Evolutionary conservation across 306 rosid species (phyloP), one percentile per base, ranked within the genome.

Genomic region (Abrus precatorius): DNA sequence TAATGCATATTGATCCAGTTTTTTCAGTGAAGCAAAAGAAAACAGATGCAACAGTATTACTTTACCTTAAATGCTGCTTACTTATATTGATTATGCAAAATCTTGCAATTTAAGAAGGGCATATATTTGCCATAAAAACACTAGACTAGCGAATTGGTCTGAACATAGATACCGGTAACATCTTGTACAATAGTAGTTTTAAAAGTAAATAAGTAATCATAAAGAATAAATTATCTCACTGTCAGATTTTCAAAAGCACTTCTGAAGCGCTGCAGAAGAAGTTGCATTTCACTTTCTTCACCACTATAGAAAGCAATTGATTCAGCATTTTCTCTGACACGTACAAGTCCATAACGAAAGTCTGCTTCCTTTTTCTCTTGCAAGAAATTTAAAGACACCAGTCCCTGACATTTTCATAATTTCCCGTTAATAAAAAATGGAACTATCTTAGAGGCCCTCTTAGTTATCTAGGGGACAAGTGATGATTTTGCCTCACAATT

Each of bases 281-380:
- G 97, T 85, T 90, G 94, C 88, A 86, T 91, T 87, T 95, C 99
- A 67, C 88, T 93, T 29, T 87, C 87, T 92, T 95, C 99, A 53
- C 98, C 99, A 33, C 97, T 83, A 72, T 95, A 95, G 87, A 95
- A 95, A 75, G 99, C 98, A 83, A 95, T 90, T 48, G 99, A 93
- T 85, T 95, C 99, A 60, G 99, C 93, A 89, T 95, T 95, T 87
- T 95, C 99, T 75, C 99, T 92, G 61, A 95, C 82, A 1, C 99
- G 89, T 49, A 95, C 99, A 49, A 95, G 99, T 49, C 98, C 98
- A 78, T 95, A 95, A 78, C 99, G 98, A 73, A 95, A 95, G 89
- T 95, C 99, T 74, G 99, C 99, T 79, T 95, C 99, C 76, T 95
- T 95, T 80, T 95, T 95, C 86, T 95, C 99, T 95, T 95, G 99